Base-by-base conservation (phyloP, 768 basidiomycete genomes). In the Leccinum disarticulatum region DNA sequence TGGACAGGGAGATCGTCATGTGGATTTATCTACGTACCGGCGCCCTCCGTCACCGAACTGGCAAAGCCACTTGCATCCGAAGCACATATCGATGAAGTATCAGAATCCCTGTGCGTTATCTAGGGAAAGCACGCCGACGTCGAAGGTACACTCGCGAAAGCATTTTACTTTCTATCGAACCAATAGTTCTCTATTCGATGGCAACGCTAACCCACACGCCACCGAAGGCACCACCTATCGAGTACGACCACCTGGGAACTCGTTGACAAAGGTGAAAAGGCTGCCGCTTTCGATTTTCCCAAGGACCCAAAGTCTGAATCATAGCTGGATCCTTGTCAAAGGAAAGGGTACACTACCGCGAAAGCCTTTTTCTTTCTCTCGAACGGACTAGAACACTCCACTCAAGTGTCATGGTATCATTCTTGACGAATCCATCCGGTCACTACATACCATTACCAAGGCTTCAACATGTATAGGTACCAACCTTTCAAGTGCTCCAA, bases 1-100 rank as follows among this genome's bases (percentile, higher is more conserved):
- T 98, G 60, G 94, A 97, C 72, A 80, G 93, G 63, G 95, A 98
- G 74, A 95, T 98, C 61, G 93, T 91, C 57, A 95, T 98, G 87
- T 0, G 79, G 80, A 14, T 81, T 83, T 53, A 64, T 76, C 22
- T 82, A 78, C 64, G 78, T 76, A 64, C 69, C 70, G 71, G 77
- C 87, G 28, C 89, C 89, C 7, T 83, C 86, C 41, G 82, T 87
- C 2, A 83, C 83, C 43, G 80, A 83, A 64, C 79, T 95, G 1
- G 90, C 88, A 11, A 79, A 80, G 22, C 90, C 91, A 10, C 81
- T 95, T 31, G 70, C 81, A 0, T 87, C 88, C 52, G 81, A 84
- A 48, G 78, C 83, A 6, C 80, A 87, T 60, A 88, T 95, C 46
- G 92, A 95, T 66, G 79, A 77, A 22, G 91, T 94, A 28, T 80